These are phyloP conservation scores for Trichoderma cornu-damae DNA, from an alignment of 2,329 filamentous ascomycete genomes.

Conservation along the genomic window DNA sequence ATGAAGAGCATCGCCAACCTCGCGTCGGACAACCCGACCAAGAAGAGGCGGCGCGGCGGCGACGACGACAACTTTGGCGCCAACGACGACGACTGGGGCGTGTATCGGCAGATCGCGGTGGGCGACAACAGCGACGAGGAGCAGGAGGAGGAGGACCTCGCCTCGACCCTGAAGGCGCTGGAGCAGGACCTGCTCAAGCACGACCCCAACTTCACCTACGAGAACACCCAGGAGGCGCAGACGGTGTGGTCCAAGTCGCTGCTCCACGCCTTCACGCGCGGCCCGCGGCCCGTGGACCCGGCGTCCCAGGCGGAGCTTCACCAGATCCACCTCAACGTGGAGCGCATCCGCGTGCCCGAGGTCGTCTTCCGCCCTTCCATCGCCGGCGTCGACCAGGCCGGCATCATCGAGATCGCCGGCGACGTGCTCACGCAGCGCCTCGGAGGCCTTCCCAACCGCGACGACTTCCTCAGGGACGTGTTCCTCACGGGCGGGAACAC, in stretches of 20 bases:
- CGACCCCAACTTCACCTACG: slow-evolving; percentile 84
- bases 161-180: slow-evolving; percentile 64
- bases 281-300: slow-evolving; percentile 78
- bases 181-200: slow-evolving; percentile 82
- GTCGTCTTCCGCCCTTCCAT: slow-evolving; percentile 90
- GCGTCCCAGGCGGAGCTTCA: slow-evolving; percentile 73
- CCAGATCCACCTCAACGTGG: slow-evolving; percentile 93
- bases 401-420: slow-evolving; percentile 84
- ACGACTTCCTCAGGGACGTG: slow-evolving; percentile 74
- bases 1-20: slow-evolving; percentile 98
- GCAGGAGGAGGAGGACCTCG: slow-evolving; percentile 86
- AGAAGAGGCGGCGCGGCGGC: slow-evolving; percentile 77
- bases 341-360: slow-evolving; percentile 90
- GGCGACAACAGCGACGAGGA: slow-evolving; percentile 80
- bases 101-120: slow-evolving; percentile 87
- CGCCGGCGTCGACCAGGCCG: slow-evolving; percentile 87
- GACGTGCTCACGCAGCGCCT: slow-evolving; percentile 86
- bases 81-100: slow-evolving; percentile 96
- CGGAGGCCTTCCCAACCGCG: slow-evolving; percentile 49
- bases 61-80: slow-evolving; percentile 97
- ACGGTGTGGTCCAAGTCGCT: slow-evolving; percentile 92
- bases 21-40: slow-evolving; percentile 78
- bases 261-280: slow-evolving; percentile 83
- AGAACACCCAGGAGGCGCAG: slow-evolving; percentile 86
- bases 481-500: slow-evolving; percentile 95